Conservation (phyloP, 768 basidiomycete genomes). For the Daedaleopsis sinensis region DNA sequence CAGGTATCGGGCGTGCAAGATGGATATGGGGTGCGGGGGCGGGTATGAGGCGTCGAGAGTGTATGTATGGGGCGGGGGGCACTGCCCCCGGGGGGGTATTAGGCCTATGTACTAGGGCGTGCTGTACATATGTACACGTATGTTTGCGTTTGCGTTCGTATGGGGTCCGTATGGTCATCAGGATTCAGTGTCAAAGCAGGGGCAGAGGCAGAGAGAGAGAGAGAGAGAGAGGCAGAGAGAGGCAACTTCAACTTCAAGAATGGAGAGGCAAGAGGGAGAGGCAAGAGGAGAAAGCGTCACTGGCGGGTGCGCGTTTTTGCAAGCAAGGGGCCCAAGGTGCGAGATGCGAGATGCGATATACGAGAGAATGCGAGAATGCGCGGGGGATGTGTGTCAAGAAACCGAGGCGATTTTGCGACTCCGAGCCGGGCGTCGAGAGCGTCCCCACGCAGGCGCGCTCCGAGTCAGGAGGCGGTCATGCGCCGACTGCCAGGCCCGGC, state of each 20-base stretch:
- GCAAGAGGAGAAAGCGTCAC: too few relatives aligned
- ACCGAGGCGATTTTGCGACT: too few relatives aligned
- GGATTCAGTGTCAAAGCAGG: background rate
- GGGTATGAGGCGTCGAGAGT: background rate
- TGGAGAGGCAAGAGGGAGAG: background rate
- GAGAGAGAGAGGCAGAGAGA: too few relatives aligned
- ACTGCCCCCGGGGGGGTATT: background rate
- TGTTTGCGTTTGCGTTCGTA: too few relatives aligned
- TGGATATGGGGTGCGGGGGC: background rate
- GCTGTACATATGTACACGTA: constrained; percentile 1
- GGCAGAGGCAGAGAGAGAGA: too few relatives aligned
- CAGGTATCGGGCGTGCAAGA: background rate
- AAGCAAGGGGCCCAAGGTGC: too few relatives aligned
- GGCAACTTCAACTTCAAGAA: background rate
- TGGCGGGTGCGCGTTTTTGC: too few relatives aligned
- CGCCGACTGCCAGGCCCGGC: constrained; percentile 10
- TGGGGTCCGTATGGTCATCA: background rate
- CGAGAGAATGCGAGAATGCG: too few relatives aligned
- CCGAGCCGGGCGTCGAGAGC: too few relatives aligned
- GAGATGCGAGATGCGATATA: too few relatives aligned
- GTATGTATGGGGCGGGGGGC: background rate
- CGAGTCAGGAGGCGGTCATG: constrained; percentile 20
- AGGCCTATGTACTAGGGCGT: background rate
- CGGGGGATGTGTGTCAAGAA: too few relatives aligned
- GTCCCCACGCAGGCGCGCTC: too few relatives aligned